Conservation (phyloP, 2,329 filamentous ascomycete species). For the Colletotrichum higginsianum region DNA sequence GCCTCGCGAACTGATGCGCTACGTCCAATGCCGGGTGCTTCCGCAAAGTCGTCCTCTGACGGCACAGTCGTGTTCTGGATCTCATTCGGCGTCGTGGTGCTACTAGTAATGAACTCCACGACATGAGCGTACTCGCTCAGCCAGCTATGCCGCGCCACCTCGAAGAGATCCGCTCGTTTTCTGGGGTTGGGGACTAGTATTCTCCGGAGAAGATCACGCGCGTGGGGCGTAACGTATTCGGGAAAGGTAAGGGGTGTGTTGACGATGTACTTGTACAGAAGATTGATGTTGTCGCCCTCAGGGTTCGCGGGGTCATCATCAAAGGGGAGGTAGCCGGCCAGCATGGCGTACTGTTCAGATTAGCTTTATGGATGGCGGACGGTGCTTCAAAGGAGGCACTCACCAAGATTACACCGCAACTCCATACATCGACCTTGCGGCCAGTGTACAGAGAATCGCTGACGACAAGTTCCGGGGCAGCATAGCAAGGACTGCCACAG, state of each 20-base stretch:
- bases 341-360: conserved; percentile 89
- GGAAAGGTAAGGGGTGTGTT: conserved; percentile 97
- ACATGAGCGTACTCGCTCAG: conserved; percentile 97
- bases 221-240: conserved; percentile 98
- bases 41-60: conserved; percentile 60
- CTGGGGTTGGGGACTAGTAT: conserved; percentile 96
- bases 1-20: conserved; percentile 95
- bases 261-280: conserved; percentile 99
- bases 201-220: conserved; percentile 89
- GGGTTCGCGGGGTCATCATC: conserved; percentile 98
- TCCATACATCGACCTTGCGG: conserved; percentile 98
- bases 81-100: conserved; percentile 88
- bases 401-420: conserved; percentile 98
- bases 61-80: conserved; percentile 85
- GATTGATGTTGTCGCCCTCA: conserved; percentile 98
- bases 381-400: conserved; percentile 54
- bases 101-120: conserved; percentile 97
- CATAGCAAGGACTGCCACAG: conserved; percentile 98
- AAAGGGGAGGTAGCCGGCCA: conserved; percentile 96
- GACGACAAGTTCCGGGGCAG: conserved; percentile 95
- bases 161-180: conserved; percentile 95
- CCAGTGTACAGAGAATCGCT: conserved; percentile 98
- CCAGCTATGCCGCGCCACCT: conserved; percentile 98
- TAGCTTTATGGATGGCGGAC: conserved; percentile 1
- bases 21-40: conserved; percentile 66